These are phyloP conservation scores for Carex parvula DNA, from an alignment of 176 grass and related monocot species.

Conservation along the genomic window DNA sequence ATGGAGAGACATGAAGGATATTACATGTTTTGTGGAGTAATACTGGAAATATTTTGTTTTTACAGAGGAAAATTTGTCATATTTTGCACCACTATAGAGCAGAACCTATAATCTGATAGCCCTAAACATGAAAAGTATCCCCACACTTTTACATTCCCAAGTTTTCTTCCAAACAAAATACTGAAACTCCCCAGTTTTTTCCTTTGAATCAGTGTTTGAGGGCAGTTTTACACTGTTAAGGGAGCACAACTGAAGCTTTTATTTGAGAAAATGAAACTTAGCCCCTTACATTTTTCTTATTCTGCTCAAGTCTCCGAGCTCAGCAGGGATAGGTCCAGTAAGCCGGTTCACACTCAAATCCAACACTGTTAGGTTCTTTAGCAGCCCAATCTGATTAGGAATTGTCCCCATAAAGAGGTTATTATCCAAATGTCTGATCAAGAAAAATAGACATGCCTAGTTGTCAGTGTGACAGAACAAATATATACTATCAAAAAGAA, in stretches of 20 bases:
- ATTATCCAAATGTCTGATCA: slow-evolving; percentile 71
- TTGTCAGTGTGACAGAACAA: slow-evolving; percentile 5
- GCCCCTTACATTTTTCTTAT: slow-evolving; percentile 63
- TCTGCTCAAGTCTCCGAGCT: slow-evolving; percentile 50
- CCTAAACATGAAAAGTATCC: neutral
- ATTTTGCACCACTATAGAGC: neutral
- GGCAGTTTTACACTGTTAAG: neutral
- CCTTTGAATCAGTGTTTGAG: neutral
- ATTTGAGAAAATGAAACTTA: neutral
- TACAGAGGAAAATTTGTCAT: neutral
- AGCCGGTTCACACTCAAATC: slow-evolving; percentile 80
- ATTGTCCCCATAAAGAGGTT: slow-evolving; percentile 82
- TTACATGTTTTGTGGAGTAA: neutral
- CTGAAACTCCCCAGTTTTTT: neutral
- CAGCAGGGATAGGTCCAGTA: slow-evolving; percentile 65
- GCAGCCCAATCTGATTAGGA: slow-evolving; percentile 52
- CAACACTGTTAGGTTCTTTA: slow-evolving; percentile 68
- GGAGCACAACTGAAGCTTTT: neutral
- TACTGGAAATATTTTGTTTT: neutral
- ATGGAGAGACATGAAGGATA: neutral
- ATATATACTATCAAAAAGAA: neutral
- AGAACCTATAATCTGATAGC: neutral
- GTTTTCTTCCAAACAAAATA: neutral
- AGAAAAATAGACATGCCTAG: neutral
- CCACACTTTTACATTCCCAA: neutral